These are phyloP conservation scores for Beauveria australis DNA, from an alignment of 2,329 filamentous ascomycete genomes.

Conservation along the genomic window DNA sequence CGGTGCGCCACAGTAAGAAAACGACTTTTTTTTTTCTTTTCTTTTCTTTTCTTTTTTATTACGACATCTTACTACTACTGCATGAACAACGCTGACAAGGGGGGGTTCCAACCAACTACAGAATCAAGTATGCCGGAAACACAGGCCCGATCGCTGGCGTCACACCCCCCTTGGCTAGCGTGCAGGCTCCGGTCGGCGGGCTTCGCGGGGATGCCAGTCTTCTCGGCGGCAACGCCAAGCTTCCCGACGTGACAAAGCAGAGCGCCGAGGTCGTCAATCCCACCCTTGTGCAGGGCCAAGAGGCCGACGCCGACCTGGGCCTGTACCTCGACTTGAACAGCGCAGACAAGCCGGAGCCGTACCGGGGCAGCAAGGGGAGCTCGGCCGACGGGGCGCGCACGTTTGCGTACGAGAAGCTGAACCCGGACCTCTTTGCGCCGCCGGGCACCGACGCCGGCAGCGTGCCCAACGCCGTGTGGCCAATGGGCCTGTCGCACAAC, in stretches of 20 bases:
- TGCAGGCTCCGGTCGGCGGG: constrained; percentile 29
- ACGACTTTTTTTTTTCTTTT: too few species aligned
- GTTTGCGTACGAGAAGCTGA: constrained; percentile 42
- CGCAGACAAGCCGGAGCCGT: constrained; percentile 44
- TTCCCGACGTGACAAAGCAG: constrained; percentile 28
- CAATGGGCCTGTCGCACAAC: constrained; percentile 43
- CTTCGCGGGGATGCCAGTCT: constrained; percentile 32
- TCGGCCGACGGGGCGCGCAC: constrained; percentile 46
- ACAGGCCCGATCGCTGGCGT: constrained; percentile 33
- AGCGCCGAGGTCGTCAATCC: constrained; percentile 31
- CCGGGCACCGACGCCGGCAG: constrained; percentile 44
- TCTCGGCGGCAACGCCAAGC: constrained; percentile 31
- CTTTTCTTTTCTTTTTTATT: too few species aligned
- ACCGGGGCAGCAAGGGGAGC: constrained; percentile 40
- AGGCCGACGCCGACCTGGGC: constrained; percentile 39
- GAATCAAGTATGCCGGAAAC: constrained; percentile 36
- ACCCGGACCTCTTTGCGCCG: constrained; percentile 45
- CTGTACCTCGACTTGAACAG: constrained; percentile 40
- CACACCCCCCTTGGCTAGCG: constrained; percentile 28
- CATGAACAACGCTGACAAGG: background rate
- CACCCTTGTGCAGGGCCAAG: constrained; percentile 41
- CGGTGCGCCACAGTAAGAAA: constrained; percentile 5
- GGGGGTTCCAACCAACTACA: constrained; percentile 9
- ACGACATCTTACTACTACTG: background rate
- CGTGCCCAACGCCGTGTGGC: constrained; percentile 43